Evolutionary conservation across 768 basidiomycete species (phyloP).

Genomic region (Botryobasidium botryosum): DNA sequence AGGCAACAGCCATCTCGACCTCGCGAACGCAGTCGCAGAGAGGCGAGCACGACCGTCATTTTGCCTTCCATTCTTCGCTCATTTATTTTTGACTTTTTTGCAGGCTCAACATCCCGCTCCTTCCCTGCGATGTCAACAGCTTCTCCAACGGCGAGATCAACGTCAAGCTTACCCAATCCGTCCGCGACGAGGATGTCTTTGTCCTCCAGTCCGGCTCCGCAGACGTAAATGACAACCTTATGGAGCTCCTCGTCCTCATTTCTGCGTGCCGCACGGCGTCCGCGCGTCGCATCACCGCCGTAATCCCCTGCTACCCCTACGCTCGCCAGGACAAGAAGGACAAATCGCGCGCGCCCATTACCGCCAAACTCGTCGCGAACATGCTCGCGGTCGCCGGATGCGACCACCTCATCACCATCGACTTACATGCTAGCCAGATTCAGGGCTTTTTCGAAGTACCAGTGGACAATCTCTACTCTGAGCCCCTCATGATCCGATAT

Average conservation of each 20-base stretch:
- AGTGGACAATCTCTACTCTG: constrained; percentile 92
- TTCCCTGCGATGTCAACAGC: constrained; percentile 69
- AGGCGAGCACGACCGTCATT: constrained; percentile 53
- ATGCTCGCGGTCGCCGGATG: constrained; percentile 96
- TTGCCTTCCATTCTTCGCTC: constrained; percentile 25
- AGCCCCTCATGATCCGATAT: constrained; percentile 87
- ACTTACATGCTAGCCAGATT: constrained; percentile 92
- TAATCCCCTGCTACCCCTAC: constrained; percentile 96
- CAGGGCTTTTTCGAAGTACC: constrained; percentile 99
- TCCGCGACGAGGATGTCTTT: constrained; percentile 97
- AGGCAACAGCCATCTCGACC: constrained; percentile 98
- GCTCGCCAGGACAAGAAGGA: constrained; percentile 98
- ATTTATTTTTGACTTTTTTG: constrained; percentile 31
- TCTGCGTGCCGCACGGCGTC: constrained; percentile 96
- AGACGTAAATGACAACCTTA: constrained; percentile 90
- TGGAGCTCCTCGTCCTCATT: constrained; percentile 98
- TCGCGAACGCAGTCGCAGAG: constrained; percentile 89
- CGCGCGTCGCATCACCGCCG: constrained; percentile 87
- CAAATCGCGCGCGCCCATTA: constrained; percentile 88
- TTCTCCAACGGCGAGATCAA: constrained; percentile 94
- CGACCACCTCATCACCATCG: constrained; percentile 99
- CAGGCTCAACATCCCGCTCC: constrained; percentile 81
- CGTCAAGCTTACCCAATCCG: constrained; percentile 86
- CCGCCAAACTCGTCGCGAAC: constrained; percentile 94
- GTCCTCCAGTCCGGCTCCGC: constrained; percentile 84